Base-by-base conservation (phyloP, 495 filamentous ascomycete genomes). In the Neohortaea acidophila region DNA sequence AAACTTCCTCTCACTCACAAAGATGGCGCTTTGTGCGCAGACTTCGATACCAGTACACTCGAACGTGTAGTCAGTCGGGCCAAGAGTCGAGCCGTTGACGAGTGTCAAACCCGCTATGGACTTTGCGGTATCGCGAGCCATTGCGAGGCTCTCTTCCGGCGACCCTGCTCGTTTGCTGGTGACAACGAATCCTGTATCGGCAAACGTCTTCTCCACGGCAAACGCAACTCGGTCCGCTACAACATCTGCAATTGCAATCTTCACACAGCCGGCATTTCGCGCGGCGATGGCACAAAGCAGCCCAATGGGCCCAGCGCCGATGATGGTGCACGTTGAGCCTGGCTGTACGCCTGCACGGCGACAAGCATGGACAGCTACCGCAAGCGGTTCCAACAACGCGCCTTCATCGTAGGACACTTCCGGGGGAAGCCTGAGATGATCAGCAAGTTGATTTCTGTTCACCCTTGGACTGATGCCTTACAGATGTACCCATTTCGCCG, bases 401-500 rank as follows among this genome's bases (percentile, higher is more conserved):
- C 34, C 34, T 24, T 24, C 12, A 9, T 37, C 34, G 34, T 21
- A 37, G 9, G 15, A n/a, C 8, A 27, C n/a, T 7, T 27, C n/a
- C 7, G 7, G 8, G 7, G 24, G 24, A n/a, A 27, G 24, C n/a
- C 24, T 27, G n/a, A 8, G 24, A n/a, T n/a, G 24, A 27, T 7
- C 24, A 27, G n/a, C n/a, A 27, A 27, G 24, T n/a, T 7, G n/a
- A 27, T 7, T 8, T 27, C 24, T 8, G n/a, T n/a, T 7, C 7
- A 27, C n/a, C 8, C n/a, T 7, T 7, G 7, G 8, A n/a, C 7
- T 7, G 24, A 7, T 27, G n/a, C 24, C n/a, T n/a, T 27, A 39
- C 43, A 36, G 45, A 29, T 47, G 41, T n/a, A 13, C 26, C 43
- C 43, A 47, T 27, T 7, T 26, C n/a, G 41, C 43, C 5, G 43